Evolutionary conservation across 306 rosid genomes (phyloP).

Genomic region (Delonix regia): DNA sequence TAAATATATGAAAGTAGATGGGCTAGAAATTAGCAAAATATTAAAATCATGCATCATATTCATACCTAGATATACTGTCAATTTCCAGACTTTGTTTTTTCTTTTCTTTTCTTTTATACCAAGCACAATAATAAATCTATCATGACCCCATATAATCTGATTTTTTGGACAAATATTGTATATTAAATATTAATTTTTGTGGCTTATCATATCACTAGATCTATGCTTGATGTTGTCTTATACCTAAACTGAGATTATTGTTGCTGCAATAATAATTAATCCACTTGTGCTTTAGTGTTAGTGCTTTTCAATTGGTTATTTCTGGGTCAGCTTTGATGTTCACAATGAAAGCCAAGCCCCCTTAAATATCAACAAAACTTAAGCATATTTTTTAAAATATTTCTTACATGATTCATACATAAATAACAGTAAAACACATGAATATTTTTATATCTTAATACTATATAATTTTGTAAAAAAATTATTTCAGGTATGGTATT

Average conservation of each 20-base stretch:
- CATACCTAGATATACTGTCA: neutral
- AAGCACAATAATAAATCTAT: neutral
- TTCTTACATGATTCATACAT: neutral
- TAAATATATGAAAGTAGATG: neutral
- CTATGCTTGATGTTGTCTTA: conserved; percentile 12
- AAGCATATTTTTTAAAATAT: neutral
- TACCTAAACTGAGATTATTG: neutral
- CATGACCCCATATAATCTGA: neutral
- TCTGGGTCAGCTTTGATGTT: conserved; percentile 22
- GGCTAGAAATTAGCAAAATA: neutral
- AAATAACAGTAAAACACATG: neutral
- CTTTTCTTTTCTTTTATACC: neutral
- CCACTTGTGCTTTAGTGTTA: conserved; percentile 11
- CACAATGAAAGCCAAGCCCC: too few species aligned
- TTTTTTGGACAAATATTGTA: neutral
- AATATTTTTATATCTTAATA: neutral
- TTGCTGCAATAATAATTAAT: conserved; percentile 14
- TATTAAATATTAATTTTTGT: neutral
- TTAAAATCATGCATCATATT: neutral
- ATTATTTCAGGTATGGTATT: too few species aligned
- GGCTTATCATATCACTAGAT: neutral
- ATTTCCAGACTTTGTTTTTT: neutral
- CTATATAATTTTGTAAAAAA: neutral
- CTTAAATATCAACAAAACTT: too few species aligned
- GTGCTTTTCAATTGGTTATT: neutral